These are phyloP conservation scores for Calonectria hawksworthii DNA, from an alignment of 2,329 filamentous ascomycete genomes.

Conservation along the genomic window DNA sequence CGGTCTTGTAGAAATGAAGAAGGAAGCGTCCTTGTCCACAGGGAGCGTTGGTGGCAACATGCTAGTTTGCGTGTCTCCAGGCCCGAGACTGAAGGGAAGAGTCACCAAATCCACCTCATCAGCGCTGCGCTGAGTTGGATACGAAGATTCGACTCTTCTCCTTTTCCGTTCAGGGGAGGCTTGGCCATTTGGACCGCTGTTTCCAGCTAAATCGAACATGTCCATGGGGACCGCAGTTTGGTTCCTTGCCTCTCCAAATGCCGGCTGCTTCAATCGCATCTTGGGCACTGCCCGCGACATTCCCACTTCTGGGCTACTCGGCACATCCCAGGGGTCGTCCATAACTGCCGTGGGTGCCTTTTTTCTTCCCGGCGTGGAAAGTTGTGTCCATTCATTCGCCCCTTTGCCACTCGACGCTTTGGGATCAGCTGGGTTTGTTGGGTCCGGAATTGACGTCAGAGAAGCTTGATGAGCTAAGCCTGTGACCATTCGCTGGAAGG, in stretches of 20 bases:
- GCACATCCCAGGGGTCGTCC: conserved; percentile 60
- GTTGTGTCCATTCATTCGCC: conserved; percentile 49
- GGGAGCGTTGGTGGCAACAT: conserved; percentile 46
- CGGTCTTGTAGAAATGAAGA: conserved; percentile 51
- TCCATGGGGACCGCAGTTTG: not conserved
- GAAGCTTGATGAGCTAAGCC: conserved; percentile 46
- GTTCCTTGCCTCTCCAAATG: not conserved
- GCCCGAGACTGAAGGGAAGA: conserved; percentile 40
- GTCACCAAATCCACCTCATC: conserved; percentile 46
- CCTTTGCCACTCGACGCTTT: conserved; percentile 30
- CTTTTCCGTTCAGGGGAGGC: conserved; percentile 38
- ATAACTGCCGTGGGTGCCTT: conserved; percentile 39
- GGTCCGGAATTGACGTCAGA: conserved; percentile 48
- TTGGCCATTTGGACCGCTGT: not conserved
- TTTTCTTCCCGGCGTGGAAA: conserved; percentile 50
- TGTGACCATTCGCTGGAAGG: conserved; percentile 46
- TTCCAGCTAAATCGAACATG: not conserved
- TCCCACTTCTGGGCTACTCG: conserved; percentile 55
- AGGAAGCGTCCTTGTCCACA: conserved; percentile 44
- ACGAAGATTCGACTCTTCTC: conserved; percentile 36
- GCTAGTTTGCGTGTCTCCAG: conserved; percentile 35
- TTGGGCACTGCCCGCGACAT: conserved; percentile 30
- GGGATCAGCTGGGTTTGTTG: conserved; percentile 25
- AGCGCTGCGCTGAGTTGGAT: conserved; percentile 28
- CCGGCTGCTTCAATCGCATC: conserved; percentile 32